These are phyloP conservation scores for Collybia nuda DNA, from an alignment of 768 basidiomycete genomes.

Conservation along the genomic window DNA sequence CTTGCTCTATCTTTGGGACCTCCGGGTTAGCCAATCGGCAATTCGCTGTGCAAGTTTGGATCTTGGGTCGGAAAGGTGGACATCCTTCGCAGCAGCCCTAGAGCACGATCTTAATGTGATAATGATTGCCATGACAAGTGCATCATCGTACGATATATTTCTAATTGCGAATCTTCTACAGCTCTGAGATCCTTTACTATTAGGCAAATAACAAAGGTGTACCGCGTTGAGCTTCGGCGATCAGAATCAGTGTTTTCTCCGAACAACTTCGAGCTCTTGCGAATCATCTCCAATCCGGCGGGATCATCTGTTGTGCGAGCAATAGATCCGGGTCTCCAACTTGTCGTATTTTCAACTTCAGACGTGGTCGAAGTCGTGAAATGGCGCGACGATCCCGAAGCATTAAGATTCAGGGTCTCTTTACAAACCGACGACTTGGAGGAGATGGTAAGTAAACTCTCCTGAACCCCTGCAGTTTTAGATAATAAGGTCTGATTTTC, in stretches of 20 bases:
- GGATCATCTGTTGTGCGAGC: constrained; percentile 27
- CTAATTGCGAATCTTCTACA: no score
- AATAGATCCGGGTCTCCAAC: constrained; percentile 29
- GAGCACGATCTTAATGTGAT: constrained; percentile 5
- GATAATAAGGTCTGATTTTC: neutral
- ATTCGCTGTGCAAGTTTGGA: neutral
- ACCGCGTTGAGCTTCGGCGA: constrained; percentile 7
- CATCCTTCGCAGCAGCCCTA: constrained; percentile 20
- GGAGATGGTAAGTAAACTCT: constrained; percentile 27
- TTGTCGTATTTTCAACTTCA: constrained; percentile 29
- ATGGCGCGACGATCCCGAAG: constrained; percentile 26
- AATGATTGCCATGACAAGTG: constrained; percentile 2
- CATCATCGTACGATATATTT: constrained; percentile 16
- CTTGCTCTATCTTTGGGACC: constrained; percentile 41
- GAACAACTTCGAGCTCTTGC: constrained; percentile 17
- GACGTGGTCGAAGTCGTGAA: constrained; percentile 35
- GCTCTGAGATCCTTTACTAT: no score
- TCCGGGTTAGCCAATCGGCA: constrained; percentile 12
- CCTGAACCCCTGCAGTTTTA: neutral
- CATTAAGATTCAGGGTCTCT: constrained; percentile 7
- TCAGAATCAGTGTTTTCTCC: neutral
- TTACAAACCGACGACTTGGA: constrained; percentile 26
- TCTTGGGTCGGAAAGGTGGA: constrained; percentile 14
- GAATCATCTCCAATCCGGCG: constrained; percentile 14
- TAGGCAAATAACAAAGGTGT: constrained; percentile 15